A percentile compares a stretch with the other conserved stretches of the same genome.
These are phyloP conservation scores for Xylariaceae sp. DNA, from an alignment of 2,329 filamentous ascomycete genomes.

Conservation along the genomic window DNA sequence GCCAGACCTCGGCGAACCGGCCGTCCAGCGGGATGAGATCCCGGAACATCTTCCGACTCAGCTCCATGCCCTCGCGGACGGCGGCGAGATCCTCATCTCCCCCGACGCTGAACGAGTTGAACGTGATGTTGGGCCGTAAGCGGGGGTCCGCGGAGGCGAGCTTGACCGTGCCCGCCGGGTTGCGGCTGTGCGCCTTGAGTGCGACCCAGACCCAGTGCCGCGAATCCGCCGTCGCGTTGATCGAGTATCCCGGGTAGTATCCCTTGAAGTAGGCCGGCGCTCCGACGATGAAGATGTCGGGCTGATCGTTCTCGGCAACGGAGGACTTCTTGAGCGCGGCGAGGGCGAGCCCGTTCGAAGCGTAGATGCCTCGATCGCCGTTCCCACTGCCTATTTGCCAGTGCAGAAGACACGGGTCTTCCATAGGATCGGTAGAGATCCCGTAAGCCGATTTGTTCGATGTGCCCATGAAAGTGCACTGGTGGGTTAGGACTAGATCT, in stretches of 20 bases:
- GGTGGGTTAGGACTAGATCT: conserved; percentile 37
- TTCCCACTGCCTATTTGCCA: conserved; percentile 18
- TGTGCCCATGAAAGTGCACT: conserved; percentile 40
- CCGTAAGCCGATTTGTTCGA: conserved; percentile 28
- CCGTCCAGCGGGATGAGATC: conserved; percentile 46
- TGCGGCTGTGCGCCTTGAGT: conserved; percentile 61
- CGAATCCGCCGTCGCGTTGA: conserved; percentile 39
- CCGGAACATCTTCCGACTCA: conserved; percentile 50
- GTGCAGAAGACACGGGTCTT: conserved; percentile 39
- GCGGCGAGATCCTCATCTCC: conserved; percentile 54
- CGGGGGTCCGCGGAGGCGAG: conserved; percentile 64
- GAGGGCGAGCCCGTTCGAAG: conserved; percentile 39
- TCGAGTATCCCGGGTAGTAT: conserved; percentile 42
- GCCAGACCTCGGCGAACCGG: conserved; percentile 30
- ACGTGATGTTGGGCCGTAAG: conserved; percentile 64
- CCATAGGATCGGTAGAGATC: conserved; percentile 36
- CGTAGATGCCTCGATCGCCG: conserved; percentile 36
- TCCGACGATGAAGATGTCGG: conserved; percentile 42
- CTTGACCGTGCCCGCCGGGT: conserved; percentile 62
- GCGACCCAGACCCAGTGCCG: conserved; percentile 49
- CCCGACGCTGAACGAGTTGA: conserved; percentile 60
- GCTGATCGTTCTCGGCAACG: conserved; percentile 32
- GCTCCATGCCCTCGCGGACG: conserved; percentile 56
- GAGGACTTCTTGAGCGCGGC: conserved; percentile 35
- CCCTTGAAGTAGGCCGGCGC: conserved; percentile 44